phyloP scores from a whole-genome alignment of 306 rosid genomes.

The Trifolium subterraneum region DNA sequence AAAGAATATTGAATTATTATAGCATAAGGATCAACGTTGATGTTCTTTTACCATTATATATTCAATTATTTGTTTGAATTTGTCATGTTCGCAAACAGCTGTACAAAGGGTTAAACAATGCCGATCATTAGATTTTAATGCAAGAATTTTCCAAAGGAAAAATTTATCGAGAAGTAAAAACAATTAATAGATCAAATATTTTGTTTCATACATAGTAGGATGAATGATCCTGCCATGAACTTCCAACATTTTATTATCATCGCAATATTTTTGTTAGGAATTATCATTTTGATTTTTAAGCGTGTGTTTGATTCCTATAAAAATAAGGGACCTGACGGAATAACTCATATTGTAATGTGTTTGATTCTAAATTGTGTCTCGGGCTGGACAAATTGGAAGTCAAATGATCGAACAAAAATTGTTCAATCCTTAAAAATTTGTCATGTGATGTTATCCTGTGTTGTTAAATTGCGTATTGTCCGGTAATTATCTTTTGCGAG shows the following conservation, averaged over 20 bases:
- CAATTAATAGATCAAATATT: not conserved
- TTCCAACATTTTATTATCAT: conserved; percentile 2
- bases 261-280: not conserved
- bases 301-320: too few species aligned
- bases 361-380: too few species aligned
- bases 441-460: too few species aligned
- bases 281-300: too few species aligned
- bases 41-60: conserved; percentile 5
- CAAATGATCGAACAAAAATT: too few species aligned
- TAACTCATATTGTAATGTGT: too few species aligned
- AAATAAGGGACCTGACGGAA: too few species aligned
- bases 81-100: not conserved
- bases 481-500: too few species aligned
- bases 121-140: conserved; percentile 19
- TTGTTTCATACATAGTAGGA: too few species aligned
- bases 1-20: not conserved
- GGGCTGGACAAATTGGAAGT: too few species aligned
- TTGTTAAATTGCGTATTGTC: too few species aligned
- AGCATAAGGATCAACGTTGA: conserved; percentile 8
- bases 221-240: not conserved
- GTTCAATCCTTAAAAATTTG: too few species aligned
- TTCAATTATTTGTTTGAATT: conserved; percentile 9
- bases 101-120: not conserved
- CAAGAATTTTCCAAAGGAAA: conserved; percentile 9
- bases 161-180: not conserved